Base-by-base conservation (phyloP, 2,329 filamentous ascomycete genomes). In the Sclerotinia borealis region DNA sequence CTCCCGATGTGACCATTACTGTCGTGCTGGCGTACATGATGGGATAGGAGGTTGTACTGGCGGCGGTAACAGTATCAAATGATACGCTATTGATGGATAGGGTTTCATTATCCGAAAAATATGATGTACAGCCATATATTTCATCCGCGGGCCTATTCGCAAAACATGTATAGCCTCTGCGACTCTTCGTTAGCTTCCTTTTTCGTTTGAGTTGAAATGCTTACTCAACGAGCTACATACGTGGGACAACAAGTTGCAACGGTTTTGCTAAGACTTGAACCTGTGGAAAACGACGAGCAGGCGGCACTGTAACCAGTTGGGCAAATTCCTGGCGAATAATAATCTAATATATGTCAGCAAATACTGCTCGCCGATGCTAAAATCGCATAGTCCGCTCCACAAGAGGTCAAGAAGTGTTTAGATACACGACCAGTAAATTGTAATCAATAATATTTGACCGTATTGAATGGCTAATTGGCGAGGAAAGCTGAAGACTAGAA, bases 281-380 rank as follows among this genome's bases (percentile, higher is more conserved):
- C 59, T 61, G 37, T 25, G n/a, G 37, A 54, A 41, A 43, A 43
- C 17, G 37, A 61, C 2, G 59, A 61, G 48, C 59, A 61, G 15
- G 59, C 59, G 10, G 47, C 36, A 25, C n/a, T 52, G 7, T 61
- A 61, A 1, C 47, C 59, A 0, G 37, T 43, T 19, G 59, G 59
- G n/a, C 59, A 61, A n/a, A 61, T 25, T 13, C 37, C 59, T 0
- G 59, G 59, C 8, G 59, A 61, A 41, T 61, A 61, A 43, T 61
- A 52, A 37, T 54, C 59, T 61, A 13, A 17, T 37, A 4, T 17
- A 13, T 17, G 3, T 59, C 31, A 39, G n/a, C 25, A 9, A 5
- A n/a, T n/a, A 4, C 4, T 3, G 11, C 39, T 29, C 11, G 2
- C 19, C 9, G 7, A 17, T 17, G 9, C 27, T 5, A 29, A 29